Evolutionary conservation across 1,284 basidiomycete genomes (phyloP), one percentile per base, ranked within the genome.

Genomic region (Mrakiaceae sp.): DNA sequence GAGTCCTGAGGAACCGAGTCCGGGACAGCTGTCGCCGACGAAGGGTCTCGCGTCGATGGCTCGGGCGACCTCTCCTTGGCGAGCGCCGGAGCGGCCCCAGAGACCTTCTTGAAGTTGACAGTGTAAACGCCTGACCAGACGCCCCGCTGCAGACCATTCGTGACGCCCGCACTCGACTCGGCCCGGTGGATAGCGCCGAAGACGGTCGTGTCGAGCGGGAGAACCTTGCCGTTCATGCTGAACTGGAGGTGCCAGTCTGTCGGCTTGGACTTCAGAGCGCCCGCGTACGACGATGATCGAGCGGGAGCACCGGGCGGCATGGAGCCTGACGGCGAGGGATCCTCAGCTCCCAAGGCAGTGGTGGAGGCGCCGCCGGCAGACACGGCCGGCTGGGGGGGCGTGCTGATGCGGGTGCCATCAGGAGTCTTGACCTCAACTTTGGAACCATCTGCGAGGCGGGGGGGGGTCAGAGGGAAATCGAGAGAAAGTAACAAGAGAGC

Each of bases 201-300:
- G 66, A 99, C 87, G 0, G 96, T 98, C 67, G 95, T 82, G 73
- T 93, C 88, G 67, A 95, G 78, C 0, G 87, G 85, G 40, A 98
- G 78, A 12, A 83, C 78, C 66, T 90, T 84, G 65, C 89, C 91
- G 70, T 91, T 90, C 82, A 98, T 87, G 16, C 84, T 87, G 75
- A 99, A 98, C 74, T 94, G 88, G 58, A 98, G 82, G 74, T 98
- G 94, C 91, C 93, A 99, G 72, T 98, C 94, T 39, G 82, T 84
- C 0, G 93, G 90, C 72, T 90, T 89, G 2, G 90, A 80, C 77
- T 95, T 97, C 68, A 97, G 80, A 4, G 93, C 94, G 1, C 92
- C 87, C 16, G 96, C 93, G 74, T 99, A 98, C 2, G 95, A 97
- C 0, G 82, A 69, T 64, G 68, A 53, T 27, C 62, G 47, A 5